A percentile compares a stretch with the other conserved stretches of the same genome.
phyloP scores from a whole-genome alignment of 805 yeast genomes.

The Lachancea meyersii region DNA sequence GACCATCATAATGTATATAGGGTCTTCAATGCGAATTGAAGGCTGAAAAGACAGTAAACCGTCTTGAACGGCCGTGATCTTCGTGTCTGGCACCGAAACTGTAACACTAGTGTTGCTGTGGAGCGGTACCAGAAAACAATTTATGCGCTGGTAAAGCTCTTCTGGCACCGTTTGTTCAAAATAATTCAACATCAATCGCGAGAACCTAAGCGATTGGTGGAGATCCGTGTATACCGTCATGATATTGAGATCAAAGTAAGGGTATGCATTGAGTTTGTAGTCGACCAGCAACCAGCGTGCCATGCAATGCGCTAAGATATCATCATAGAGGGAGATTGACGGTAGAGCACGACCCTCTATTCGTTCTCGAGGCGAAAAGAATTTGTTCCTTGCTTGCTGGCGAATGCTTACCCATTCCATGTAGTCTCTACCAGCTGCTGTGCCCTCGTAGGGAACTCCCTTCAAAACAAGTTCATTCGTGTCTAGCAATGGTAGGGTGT shows the following conservation, averaged over 20 bases:
- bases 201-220: constrained; percentile 17
- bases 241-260: constrained; percentile 54
- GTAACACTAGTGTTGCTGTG: constrained; percentile 11
- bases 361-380: constrained; percentile 6
- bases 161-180: constrained; percentile 15
- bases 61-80: constrained; percentile 6
- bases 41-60: constrained; percentile 6
- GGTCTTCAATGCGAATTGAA: constrained; percentile 22
- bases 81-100: constrained; percentile 2
- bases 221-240: constrained; percentile 26
- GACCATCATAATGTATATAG: constrained; percentile 25
- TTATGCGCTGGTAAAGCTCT: constrained; percentile 23
- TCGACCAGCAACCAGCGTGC: constrained; percentile 73
- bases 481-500: constrained; percentile 9
- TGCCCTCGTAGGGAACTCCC: constrained; percentile 9
- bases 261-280: constrained; percentile 61
- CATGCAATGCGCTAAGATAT: constrained; percentile 32
- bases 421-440: constrained; percentile 8
- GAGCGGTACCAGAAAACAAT: constrained; percentile 26
- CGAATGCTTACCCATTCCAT: constrained; percentile 8
- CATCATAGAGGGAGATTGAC: constrained; percentile 8
- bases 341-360: neutral
- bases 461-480: constrained; percentile 5
- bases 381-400: constrained; percentile 1
- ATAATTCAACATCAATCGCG: constrained; percentile 18